Conservation (phyloP, 495 filamentous ascomycete species). For the Aspergillus heteromorphus region DNA sequence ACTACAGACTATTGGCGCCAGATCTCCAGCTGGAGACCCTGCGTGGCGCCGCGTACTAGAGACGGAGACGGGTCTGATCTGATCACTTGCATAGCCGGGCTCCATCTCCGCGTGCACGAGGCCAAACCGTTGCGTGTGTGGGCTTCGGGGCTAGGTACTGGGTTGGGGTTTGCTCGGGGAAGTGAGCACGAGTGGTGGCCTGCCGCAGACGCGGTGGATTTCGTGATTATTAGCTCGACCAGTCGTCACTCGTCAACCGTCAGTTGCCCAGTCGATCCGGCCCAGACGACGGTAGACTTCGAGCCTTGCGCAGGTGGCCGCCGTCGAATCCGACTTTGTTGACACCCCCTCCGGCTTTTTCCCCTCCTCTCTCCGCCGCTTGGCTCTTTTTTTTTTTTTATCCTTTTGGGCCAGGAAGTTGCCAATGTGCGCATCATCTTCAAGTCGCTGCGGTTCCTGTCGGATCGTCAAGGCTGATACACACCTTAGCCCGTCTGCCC, state of each 20-base stretch:
- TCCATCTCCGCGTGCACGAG: constrained; percentile 23
- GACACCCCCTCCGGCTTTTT: too few species aligned
- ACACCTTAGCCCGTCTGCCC: constrained; percentile 18
- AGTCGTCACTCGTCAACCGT: not conserved
- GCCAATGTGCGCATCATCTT: constrained; percentile 37
- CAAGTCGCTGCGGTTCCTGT: constrained; percentile 24
- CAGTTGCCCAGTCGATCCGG: constrained; percentile 16
- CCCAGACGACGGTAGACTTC: constrained; percentile 21
- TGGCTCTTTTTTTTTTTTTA: constrained; percentile 38
- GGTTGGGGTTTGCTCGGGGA: constrained; percentile 20
- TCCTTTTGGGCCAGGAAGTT: constrained; percentile 35
- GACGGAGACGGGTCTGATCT: constrained; percentile 31
- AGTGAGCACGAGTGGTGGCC: constrained; percentile 15
- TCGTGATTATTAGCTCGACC: constrained; percentile 19
- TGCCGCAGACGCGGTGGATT: constrained; percentile 26
- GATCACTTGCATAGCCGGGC: constrained; percentile 39
- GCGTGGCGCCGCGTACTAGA: constrained; percentile 23
- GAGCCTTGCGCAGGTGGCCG: constrained; percentile 24
- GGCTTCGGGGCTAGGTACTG: not conserved
- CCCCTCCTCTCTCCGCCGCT: constrained; percentile 30
- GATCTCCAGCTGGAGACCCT: constrained; percentile 33
- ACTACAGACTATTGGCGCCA: constrained; percentile 14
- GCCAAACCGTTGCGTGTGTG: constrained; percentile 20
- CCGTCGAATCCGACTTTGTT: constrained; percentile 20
- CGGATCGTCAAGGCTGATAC: constrained; percentile 28